A percentile compares a stretch with the other conserved stretches of the same genome.
Evolutionary conservation across 306 rosid genomes (phyloP).

Genomic region (Fragaria ananassa): DNA sequence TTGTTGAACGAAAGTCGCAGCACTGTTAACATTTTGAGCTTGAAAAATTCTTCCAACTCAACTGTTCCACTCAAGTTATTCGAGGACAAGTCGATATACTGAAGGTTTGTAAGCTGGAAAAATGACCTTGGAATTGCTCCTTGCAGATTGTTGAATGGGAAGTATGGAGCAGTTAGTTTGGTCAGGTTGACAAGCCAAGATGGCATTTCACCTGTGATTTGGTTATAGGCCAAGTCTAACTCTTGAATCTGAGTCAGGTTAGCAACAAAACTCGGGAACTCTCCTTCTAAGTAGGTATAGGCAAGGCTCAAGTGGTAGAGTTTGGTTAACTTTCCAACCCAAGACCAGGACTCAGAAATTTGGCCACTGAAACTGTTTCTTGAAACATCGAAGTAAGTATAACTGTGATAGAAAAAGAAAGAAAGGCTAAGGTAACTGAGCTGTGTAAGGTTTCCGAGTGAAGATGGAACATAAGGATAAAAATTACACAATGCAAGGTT

Average conservation of each 20-base stretch:
- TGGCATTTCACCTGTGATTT: constrained; percentile 3
- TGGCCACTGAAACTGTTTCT: not conserved
- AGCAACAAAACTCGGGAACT: constrained; percentile 9
- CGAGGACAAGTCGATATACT: not conserved
- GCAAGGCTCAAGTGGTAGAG: not conserved
- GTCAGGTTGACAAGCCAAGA: constrained; percentile 11
- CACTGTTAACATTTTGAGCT: not conserved
- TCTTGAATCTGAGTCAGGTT: not conserved
- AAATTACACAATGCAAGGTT: not conserved
- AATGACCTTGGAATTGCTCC: constrained; percentile 24
- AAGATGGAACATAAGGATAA: constrained; percentile 24
- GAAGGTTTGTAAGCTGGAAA: constrained; percentile 9
- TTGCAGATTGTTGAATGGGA: constrained; percentile 1
- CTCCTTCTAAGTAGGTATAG: not conserved
- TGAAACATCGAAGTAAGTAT: not conserved
- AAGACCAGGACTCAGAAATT: not conserved
- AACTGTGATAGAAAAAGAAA: not conserved
- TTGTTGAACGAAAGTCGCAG: constrained; percentile 14
- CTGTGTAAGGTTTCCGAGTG: constrained; percentile 26
- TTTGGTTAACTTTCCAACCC: constrained; percentile 4
- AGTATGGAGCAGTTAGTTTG: not conserved
- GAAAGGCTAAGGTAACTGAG: constrained; percentile 8
- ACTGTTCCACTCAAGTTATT: constrained; percentile 27
- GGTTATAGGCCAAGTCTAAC: not conserved
- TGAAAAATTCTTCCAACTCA: constrained; percentile 10